Evolutionary conservation across 768 basidiomycete genomes (phyloP), one percentile per base, ranked within the genome.

Genomic region (Sarcodon aspratus): DNA sequence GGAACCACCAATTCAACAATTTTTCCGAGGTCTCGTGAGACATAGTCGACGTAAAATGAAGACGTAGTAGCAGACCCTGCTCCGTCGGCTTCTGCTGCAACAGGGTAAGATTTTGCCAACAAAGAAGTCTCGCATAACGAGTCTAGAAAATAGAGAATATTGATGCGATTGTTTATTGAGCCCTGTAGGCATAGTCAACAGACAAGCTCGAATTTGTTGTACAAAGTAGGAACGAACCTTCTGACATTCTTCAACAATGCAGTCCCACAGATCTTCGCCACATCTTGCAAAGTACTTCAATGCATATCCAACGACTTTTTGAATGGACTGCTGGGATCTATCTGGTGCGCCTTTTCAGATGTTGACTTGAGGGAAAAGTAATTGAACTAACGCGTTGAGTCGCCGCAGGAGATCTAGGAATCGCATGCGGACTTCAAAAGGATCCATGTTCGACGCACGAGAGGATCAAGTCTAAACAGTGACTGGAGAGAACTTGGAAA

Each of bases 191-290:
- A 10, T 32, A 15, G 12, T 18, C 7, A 3, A 49, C 37, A 45
- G 45, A 18, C 48, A 48, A 15, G 11, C 21, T 15, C 18, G 13
- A 15, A 27, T 8, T 44, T 44, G 44, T 15, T 10, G 38, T 7
- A n/a, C 12, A 7, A 6, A 18, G 15, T 1, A 13, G 18, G 43
- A 51, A 37, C 64, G 9, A 50, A 85, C 92, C 75, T 92, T 94
- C 61, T 86, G 81, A 54, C 84, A 90, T 66, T 94, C 89, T 60
- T 95, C 91, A 21, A 92, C 66, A 36, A 95, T 76, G 56, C 91
- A 94, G 56, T 94, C 91, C 93, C 92, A 95, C 9, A 95, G 64
- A 63, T 96, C 91, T 57, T 95, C 91, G 6, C 88, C 91, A 49
- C 90, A 93, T 49, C 76, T 76, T 6, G 82, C 71, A 48, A 85